phyloP scores from a whole-genome alignment of 176 grass and related monocot genomes.

The Eragrostis nindensis region DNA sequence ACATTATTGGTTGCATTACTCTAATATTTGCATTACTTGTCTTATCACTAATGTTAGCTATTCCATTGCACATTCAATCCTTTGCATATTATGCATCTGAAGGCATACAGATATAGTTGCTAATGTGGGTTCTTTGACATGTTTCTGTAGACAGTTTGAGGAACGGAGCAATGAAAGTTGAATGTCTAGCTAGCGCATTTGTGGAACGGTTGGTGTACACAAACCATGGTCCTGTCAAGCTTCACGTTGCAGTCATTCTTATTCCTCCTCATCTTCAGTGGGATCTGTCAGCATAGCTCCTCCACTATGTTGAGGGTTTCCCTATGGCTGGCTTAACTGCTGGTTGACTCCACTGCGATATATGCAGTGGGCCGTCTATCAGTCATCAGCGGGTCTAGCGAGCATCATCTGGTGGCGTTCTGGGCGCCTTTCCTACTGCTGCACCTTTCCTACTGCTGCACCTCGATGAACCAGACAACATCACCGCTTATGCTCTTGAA shows the following conservation, averaged over 20 bases:
- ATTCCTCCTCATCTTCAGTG: conserved; percentile 7
- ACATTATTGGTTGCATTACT: too few relatives aligned
- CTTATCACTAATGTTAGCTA: background rate
- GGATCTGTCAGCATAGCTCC: conserved; percentile 9
- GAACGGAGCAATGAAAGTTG: background rate
- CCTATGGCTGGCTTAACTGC: conserved; percentile 47
- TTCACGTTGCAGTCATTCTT: conserved; percentile 3
- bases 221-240: conserved; percentile 30
- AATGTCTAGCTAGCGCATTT: background rate
- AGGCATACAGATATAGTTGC: background rate
- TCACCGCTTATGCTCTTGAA: conserved; percentile 38
- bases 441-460: too few relatives aligned
- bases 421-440: conserved; percentile 53
- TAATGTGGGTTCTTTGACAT: background rate
- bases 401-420: conserved; percentile 19
- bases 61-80: background rate
- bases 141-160: conserved; percentile 11
- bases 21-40: too few relatives aligned
- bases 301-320: background rate
- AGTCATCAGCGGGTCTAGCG: background rate
- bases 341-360: conserved; percentile 50
- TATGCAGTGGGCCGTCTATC: conserved; percentile 49
- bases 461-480: conserved; percentile 51
- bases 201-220: conserved; percentile 15
- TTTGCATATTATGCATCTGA: background rate